Evolutionary conservation across 768 basidiomycete genomes (phyloP), one percentile per base, ranked within the genome.

Genomic region (Daedaleopsis sinensis): DNA sequence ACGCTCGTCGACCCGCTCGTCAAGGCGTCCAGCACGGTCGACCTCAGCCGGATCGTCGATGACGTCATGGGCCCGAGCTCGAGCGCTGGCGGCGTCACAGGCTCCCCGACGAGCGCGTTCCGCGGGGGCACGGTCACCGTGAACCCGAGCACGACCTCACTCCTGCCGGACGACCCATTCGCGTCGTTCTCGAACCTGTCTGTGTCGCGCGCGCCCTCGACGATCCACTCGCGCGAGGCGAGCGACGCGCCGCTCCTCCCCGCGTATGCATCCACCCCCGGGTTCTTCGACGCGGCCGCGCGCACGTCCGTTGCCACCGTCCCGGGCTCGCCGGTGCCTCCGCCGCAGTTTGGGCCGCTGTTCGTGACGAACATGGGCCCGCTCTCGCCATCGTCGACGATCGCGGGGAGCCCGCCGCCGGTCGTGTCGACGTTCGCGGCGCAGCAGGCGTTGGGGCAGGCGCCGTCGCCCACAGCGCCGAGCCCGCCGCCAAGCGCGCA

Each of bases 1-100:
- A 57, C 62, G 16, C 57, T 73, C 57, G 65, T 73, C 61, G 72
- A 73, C 62, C 72, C 71, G 16, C 58, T 72, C 58, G 54, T 69
- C 44, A 61, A 53, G 21, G 62, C 57, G 16, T 59, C 67, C 32
- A 65, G 62, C 42, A 56, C 63, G 38, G 71, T 70, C 37, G 68
- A 72, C 59, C 72, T 72, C 24, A 44, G 55, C 5, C 58, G 57
- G n/a, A 70, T 72, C 52, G 68, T 72, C 13, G 69, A 69, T 44
- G 68, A 72, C 54, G 69, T 73, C 51, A 73, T 73, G 72, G 71
- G 71, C 15, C 64, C 65, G 18, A 36, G 43, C 58, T 35, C 55
- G 12, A 32, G 27, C 7, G 27, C 27, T 7, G 27, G 27, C 27
- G 27, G 27, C 7, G 27, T 7, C 27, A 32, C 27, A 32, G 27